Evolutionary conservation across 2,329 filamentous ascomycete genomes (phyloP).

Genomic region (Aspergillus fructus): DNA sequence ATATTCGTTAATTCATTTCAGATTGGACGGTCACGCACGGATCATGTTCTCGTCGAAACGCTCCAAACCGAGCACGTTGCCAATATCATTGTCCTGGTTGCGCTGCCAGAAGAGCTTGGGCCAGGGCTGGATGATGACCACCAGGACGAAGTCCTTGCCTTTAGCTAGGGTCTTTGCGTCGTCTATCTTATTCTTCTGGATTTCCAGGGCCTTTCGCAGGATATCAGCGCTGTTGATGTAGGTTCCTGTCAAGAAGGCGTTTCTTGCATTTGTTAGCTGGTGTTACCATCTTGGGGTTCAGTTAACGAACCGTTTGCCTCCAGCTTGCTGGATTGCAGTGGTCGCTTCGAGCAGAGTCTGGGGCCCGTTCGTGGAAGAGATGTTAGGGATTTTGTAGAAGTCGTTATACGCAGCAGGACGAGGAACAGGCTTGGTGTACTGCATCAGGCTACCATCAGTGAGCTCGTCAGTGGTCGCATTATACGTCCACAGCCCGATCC

Average conservation of each 20-base stretch:
- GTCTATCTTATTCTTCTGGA: constrained; percentile 20
- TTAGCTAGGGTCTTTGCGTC: constrained; percentile 14
- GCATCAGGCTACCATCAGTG: constrained; percentile 8
- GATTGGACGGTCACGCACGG: not conserved
- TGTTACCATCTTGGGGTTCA: too few species aligned
- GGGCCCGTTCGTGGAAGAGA: constrained; percentile 11
- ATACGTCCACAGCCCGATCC: constrained; percentile 43
- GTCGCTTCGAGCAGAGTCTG: constrained; percentile 20
- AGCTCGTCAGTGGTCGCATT: constrained; percentile 18
- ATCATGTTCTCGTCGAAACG: constrained; percentile 27
- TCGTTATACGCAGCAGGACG: not conserved
- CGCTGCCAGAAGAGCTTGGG: constrained; percentile 37
- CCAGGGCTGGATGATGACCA: constrained; percentile 43
- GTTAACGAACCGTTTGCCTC: constrained; percentile 15
- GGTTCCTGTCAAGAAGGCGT: constrained; percentile 21
- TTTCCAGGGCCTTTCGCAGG: constrained; percentile 18
- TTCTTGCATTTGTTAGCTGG: constrained; percentile 13
- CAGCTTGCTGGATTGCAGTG: constrained; percentile 18
- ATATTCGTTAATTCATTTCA: too few species aligned
- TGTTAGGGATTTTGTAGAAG: constrained; percentile 8
- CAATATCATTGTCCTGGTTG: constrained; percentile 29
- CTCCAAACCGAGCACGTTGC: constrained; percentile 39
- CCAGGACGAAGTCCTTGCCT: constrained; percentile 22
- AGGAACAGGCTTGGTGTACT: constrained; percentile 9
- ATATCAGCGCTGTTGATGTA: constrained; percentile 21